Base-by-base conservation (phyloP, 2,329 filamentous ascomycete genomes). In the Alternaria hordeiaustralica region DNA sequence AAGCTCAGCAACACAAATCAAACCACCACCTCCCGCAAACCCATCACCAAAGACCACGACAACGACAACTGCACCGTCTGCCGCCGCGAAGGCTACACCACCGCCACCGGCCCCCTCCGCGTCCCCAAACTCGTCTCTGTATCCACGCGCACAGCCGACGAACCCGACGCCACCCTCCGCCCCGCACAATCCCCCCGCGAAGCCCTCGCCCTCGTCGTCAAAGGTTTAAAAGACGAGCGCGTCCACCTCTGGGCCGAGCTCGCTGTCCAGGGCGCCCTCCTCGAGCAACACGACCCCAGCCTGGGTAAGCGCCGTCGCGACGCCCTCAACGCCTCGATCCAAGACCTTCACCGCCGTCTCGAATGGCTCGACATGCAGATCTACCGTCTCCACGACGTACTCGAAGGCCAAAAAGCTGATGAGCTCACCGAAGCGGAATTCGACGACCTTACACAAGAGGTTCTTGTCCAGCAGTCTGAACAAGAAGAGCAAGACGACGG, bases 151-250 rank as follows among this genome's bases (percentile, higher is more conserved):
- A 83, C 82, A 77, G 76, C 78, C 5, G 83, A 87, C 64, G 84
- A 87, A 53, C 82, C 85, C n/a, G 86, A 88, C 55, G 85, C 85
- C 1, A 90, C 88, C 0, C 75, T 89, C 50, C 87, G 88, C 0
- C 88, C 84, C 3, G 74, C 90, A 1, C 90, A 92, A 73, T 82
- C 88, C 2, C 93, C 93, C 0, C 88, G 87, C 5, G 81, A 90
- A 46, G 93, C 93, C 10, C 87, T 97, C 23, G 91, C 92, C 8
- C 88, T 90, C n/a, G 92, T 97, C 21, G 90, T 97, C 77, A 96
- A 96, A 80, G 87, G 89, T 8, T 83, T 96, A 4, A 86, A 92
- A 70, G 93, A 96, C 75, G 94, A 97, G 78, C 86, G 94, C 47
- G 85, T 86, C 12, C 92, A 96, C 76, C 81, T 96, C 57, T 91